Evolutionary conservation across 2,329 filamentous ascomycete species (phyloP).

Genomic region (Pseudogymnoascus sp.): DNA sequence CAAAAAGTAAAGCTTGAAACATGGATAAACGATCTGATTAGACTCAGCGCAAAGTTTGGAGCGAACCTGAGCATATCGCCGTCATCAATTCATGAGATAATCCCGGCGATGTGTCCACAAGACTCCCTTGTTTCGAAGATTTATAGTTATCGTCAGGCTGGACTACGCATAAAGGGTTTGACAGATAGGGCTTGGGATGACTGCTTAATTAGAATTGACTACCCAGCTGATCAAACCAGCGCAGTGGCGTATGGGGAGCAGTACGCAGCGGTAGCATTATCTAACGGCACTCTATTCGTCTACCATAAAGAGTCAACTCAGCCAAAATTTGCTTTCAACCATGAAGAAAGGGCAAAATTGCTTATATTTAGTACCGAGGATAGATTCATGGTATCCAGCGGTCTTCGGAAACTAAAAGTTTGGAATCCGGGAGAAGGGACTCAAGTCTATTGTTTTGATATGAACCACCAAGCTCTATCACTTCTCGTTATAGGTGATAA

Average conservation of each 20-base stretch:
- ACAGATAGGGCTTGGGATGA: constrained; percentile 29
- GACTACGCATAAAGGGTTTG: constrained; percentile 22
- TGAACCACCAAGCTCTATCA: constrained; percentile 14
- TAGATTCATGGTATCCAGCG: constrained; percentile 22
- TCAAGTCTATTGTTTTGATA: constrained; percentile 17
- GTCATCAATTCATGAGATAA: constrained; percentile 29
- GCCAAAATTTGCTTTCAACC: constrained; percentile 15
- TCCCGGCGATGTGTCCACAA: constrained; percentile 30
- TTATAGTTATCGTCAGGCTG: constrained; percentile 4
- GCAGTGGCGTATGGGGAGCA: constrained; percentile 23
- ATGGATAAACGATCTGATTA: constrained; percentile 30
- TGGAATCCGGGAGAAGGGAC: constrained; percentile 20
- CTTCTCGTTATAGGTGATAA: constrained; percentile 17
- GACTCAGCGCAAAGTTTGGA: constrained; percentile 29
- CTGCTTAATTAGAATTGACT: constrained; percentile 28
- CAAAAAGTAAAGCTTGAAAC: constrained; percentile 23
- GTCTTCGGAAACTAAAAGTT: constrained; percentile 15
- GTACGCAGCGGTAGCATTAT: constrained; percentile 28
- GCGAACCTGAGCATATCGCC: constrained; percentile 26
- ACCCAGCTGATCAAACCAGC: constrained; percentile 21
- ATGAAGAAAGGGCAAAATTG: constrained; percentile 23
- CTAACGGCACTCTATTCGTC: constrained; percentile 26
- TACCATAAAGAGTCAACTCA: constrained; percentile 26
- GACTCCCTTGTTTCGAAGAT: constrained; percentile 25
- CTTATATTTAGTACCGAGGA: constrained; percentile 25